phyloP scores from a whole-genome alignment of 768 basidiomycete species.

The Podaxis pistillaris region DNA sequence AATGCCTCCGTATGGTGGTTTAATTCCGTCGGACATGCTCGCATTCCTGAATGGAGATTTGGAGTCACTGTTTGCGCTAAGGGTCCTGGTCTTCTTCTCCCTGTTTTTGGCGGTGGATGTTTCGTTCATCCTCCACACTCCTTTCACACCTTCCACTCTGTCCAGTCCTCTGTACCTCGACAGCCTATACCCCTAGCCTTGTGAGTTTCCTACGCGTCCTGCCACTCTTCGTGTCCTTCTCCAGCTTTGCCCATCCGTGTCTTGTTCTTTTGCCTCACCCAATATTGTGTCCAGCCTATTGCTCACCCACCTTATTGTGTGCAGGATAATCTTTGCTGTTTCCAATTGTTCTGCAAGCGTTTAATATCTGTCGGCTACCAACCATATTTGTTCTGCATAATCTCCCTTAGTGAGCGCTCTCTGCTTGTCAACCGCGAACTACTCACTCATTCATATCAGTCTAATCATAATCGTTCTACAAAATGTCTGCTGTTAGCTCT shows the following conservation, averaged over 20 bases:
- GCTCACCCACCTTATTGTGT: neutral
- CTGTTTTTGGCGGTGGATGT: conserved; percentile 6
- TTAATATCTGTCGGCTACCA: neutral
- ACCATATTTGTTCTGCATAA: conserved; percentile 11
- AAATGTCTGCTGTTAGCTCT: conserved; percentile 44
- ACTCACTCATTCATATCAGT: conserved; percentile 26
- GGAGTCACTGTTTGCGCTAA: conserved; percentile 20
- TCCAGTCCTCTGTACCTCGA: conserved; percentile 24
- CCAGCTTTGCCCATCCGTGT: neutral
- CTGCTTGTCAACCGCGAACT: conserved; percentile 18
- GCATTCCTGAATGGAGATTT: conserved; percentile 17
- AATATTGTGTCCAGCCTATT: neutral
- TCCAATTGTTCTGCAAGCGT: conserved; percentile 2
- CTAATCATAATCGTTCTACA: conserved; percentile 18
- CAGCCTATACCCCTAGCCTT: conserved; percentile 14
- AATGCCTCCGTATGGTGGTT: conserved; percentile 28
- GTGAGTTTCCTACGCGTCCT: conserved; percentile 4
- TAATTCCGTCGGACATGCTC: conserved; percentile 20
- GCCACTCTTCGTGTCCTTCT: neutral
- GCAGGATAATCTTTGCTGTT: conserved; percentile 5
- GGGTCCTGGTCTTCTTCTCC: conserved; percentile 17
- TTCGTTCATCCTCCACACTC: conserved; percentile 18
- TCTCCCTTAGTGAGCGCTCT: conserved; percentile 1
- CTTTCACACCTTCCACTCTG: conserved; percentile 28
- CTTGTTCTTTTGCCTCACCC: neutral